Conservation (phyloP, 495 filamentous ascomycete genomes). For the Trichocladium uniseriatum region DNA sequence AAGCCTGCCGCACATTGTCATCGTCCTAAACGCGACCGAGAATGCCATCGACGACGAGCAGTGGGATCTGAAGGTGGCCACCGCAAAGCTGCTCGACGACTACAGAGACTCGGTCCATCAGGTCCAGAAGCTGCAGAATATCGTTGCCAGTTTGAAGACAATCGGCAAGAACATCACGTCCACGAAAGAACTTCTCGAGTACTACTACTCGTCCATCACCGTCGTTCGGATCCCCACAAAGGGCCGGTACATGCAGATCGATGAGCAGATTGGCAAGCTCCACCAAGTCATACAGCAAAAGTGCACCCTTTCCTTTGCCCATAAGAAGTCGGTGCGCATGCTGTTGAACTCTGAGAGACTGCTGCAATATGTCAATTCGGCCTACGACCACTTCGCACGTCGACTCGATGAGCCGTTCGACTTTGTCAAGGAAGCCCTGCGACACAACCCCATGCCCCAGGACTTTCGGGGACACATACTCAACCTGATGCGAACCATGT, state of each 20-base stretch:
- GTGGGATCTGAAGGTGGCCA: slow-evolving; percentile 43
- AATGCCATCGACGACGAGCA: slow-evolving; percentile 33
- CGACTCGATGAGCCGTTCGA: slow-evolving; percentile 46
- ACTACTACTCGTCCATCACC: slow-evolving; percentile 45
- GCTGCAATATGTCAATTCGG: slow-evolving; percentile 40
- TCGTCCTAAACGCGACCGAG: slow-evolving; percentile 46
- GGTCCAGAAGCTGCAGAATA: slow-evolving; percentile 15
- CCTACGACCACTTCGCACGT: slow-evolving; percentile 48
- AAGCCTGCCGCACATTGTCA: slow-evolving; percentile 44
- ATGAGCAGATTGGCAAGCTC: slow-evolving; percentile 43
- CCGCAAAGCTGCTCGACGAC: slow-evolving; percentile 30
- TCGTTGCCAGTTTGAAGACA: slow-evolving; percentile 9
- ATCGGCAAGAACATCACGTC: slow-evolving; percentile 17
- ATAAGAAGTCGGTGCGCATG: slow-evolving; percentile 39
- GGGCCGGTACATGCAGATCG: slow-evolving; percentile 38
- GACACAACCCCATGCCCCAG: slow-evolving; percentile 36
- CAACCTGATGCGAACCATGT: slow-evolving; percentile 38
- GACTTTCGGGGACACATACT: slow-evolving; percentile 48
- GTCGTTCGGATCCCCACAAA: slow-evolving; percentile 45
- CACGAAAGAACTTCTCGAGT: slow-evolving; percentile 41
- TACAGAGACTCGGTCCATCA: slow-evolving; percentile 11
- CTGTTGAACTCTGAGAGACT: slow-evolving; percentile 43
- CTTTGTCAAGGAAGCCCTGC: slow-evolving; percentile 42
- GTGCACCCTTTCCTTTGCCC: slow-evolving; percentile 29
- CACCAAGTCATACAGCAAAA: slow-evolving; percentile 30